Evolutionary conservation across 116 monocot species (phyloP).

Genomic region (Posidonia oceanica): DNA sequence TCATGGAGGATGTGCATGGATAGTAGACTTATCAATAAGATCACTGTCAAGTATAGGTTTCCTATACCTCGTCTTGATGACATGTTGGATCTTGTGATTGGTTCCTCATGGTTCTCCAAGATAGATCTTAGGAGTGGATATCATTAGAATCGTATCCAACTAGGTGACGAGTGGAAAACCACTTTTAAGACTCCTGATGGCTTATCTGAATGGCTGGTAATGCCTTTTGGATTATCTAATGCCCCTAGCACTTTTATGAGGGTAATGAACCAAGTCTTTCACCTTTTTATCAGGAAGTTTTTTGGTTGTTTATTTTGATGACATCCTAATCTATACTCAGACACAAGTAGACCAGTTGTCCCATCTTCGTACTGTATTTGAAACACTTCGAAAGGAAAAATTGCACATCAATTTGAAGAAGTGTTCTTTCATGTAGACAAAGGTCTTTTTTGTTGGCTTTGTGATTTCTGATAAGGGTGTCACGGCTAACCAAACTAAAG

Average conservation of each 20-base stretch:
- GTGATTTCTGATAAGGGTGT: background rate
- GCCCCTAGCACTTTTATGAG: conserved; percentile 4
- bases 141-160: background rate
- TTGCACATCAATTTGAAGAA: background rate
- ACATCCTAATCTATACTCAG: conserved; percentile 1
- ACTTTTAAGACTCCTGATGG: conserved; percentile 6
- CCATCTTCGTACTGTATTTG: background rate
- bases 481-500: background rate
- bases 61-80: background rate
- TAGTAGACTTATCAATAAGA: conserved; percentile 1
- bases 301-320: conserved; percentile 11
- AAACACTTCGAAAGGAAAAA: background rate
- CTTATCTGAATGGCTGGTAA: conserved; percentile 5
- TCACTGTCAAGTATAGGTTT: background rate
- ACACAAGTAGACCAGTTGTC: background rate
- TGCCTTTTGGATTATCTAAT: conserved; percentile 5
- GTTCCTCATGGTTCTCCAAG: background rate
- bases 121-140: conserved; percentile 1
- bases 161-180: conserved; percentile 1
- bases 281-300: background rate
- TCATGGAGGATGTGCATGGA: background rate
- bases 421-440: background rate
- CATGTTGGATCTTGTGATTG: background rate
- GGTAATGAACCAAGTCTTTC: background rate
- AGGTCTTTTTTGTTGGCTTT: background rate